phyloP scores from a whole-genome alignment of 805 yeast species.

The Yueomyces sp. region DNA sequence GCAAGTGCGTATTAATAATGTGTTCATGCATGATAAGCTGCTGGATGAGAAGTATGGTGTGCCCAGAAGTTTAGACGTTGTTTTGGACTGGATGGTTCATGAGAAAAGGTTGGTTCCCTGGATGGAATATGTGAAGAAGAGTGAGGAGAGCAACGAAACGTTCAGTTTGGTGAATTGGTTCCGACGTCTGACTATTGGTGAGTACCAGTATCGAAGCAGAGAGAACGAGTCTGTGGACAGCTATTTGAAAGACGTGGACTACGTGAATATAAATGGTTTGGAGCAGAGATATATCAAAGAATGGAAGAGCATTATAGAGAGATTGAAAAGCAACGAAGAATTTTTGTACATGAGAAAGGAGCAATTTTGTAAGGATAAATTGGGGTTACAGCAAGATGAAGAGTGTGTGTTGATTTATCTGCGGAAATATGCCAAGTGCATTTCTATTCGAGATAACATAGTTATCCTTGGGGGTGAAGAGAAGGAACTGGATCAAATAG shows the following conservation, averaged over 20 bases:
- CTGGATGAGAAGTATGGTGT: constrained; percentile 16
- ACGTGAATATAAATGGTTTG: not conserved
- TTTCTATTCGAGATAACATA: not conserved
- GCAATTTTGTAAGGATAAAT: not conserved
- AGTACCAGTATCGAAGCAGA: not conserved
- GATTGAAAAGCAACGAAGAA: not conserved
- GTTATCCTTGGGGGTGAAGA: not conserved
- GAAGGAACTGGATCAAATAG: not conserved
- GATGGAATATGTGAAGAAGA: not conserved
- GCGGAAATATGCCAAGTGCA: not conserved
- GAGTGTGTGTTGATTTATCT: not conserved
- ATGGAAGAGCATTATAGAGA: not conserved
- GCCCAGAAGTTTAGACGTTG: constrained; percentile 22
- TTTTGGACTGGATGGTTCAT: constrained; percentile 17
- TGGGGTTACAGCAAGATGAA: not conserved
- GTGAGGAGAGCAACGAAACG: not conserved
- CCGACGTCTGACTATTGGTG: not conserved
- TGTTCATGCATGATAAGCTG: constrained; percentile 12
- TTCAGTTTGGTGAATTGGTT: not conserved
- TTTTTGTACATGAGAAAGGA: not conserved
- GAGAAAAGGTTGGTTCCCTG: constrained; percentile 15
- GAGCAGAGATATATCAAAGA: not conserved
- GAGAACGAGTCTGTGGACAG: not conserved
- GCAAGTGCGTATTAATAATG: no score
- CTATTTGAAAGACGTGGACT: not conserved